Evolutionary conservation across 768 basidiomycete genomes (phyloP).

Genomic region (Paxillus ammoniavirescens): DNA sequence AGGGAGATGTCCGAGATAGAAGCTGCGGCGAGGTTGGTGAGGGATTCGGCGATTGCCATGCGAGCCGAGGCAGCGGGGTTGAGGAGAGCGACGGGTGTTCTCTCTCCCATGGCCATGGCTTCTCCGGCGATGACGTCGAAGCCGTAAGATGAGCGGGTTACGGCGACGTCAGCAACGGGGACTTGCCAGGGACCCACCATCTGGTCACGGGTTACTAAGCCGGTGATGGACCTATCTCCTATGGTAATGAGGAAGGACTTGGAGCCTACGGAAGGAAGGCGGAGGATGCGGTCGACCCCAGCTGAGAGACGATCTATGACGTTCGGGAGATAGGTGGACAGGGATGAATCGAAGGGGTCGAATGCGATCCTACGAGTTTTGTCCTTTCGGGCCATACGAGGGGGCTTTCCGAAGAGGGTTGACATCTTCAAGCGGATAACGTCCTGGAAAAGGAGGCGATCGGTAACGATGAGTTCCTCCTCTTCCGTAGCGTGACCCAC

Average conservation of each 20-base stretch:
- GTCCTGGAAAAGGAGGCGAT: conserved; percentile 72
- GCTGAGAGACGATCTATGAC: conserved; percentile 47
- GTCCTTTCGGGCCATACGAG: conserved; percentile 83
- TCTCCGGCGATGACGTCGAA: conserved; percentile 84
- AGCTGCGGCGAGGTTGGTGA: conserved; percentile 89
- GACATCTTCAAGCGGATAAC: conserved; percentile 92
- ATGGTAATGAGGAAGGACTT: conserved; percentile 99
- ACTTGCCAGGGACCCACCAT: conserved; percentile 99
- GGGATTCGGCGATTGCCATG: conserved; percentile 93
- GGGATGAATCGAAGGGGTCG: conserved; percentile 66
- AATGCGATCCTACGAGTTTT: conserved; percentile 40
- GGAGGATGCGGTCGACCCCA: conserved; percentile 82
- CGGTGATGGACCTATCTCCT: conserved; percentile 91
- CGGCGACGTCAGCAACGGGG: conserved; percentile 95
- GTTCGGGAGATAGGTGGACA: conserved; percentile 63
- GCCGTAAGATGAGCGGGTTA: conserved; percentile 92
- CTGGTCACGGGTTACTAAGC: conserved; percentile 93
- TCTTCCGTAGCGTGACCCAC: conserved; percentile 85
- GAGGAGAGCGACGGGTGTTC: conserved; percentile 89
- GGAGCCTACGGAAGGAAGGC: conserved; percentile 88
- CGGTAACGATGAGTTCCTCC: conserved; percentile 85
- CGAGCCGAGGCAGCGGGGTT: conserved; percentile 88
- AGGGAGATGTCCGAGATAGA: conserved; percentile 62
- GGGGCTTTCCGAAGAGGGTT: conserved; percentile 94
- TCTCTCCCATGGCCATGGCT: conserved; percentile 98